phyloP scores from a whole-genome alignment of 306 rosid species.

The Pterocarpus macrocarpus region DNA sequence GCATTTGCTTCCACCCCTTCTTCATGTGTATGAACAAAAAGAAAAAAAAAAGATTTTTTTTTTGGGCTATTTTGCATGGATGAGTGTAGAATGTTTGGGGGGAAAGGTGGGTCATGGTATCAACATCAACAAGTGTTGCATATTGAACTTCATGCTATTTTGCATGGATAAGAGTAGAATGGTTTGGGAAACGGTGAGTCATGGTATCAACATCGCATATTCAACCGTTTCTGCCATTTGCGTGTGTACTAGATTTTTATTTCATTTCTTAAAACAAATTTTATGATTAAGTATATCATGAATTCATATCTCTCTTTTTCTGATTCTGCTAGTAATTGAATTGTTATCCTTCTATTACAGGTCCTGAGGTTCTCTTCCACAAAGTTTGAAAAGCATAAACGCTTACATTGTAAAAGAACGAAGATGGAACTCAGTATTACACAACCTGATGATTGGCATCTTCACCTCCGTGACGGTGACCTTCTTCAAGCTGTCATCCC shows the following conservation, averaged over 20 bases:
- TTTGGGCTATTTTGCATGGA: background rate
- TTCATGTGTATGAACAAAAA: background rate
- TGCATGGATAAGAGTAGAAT: too few species aligned
- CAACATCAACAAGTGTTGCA: background rate
- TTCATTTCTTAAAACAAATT: background rate
- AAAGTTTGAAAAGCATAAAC: constrained; percentile 49
- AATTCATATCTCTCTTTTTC: background rate
- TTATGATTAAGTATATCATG: background rate
- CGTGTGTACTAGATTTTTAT: background rate
- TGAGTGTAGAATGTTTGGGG: background rate
- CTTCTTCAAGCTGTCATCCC: constrained; percentile 79
- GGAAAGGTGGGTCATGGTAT: background rate
- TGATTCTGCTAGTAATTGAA: constrained; percentile 23
- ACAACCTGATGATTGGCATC: constrained; percentile 95
- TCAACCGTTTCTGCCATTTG: background rate
- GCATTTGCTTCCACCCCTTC: background rate
- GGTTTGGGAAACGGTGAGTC: too few species aligned
- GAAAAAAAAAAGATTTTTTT: background rate
- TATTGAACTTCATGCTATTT: background rate
- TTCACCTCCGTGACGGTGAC: constrained; percentile 88
- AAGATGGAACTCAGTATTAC: constrained; percentile 84
- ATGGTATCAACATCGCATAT: background rate
- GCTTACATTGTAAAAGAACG: constrained; percentile 43
- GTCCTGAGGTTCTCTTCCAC: constrained; percentile 39
- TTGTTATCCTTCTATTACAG: constrained; percentile 43